Percentiles rank a stretch among this genome's conserved stretches.
Conservation (phyloP, 768 basidiomycete genomes). For the Termitomyces sp. region DNA sequence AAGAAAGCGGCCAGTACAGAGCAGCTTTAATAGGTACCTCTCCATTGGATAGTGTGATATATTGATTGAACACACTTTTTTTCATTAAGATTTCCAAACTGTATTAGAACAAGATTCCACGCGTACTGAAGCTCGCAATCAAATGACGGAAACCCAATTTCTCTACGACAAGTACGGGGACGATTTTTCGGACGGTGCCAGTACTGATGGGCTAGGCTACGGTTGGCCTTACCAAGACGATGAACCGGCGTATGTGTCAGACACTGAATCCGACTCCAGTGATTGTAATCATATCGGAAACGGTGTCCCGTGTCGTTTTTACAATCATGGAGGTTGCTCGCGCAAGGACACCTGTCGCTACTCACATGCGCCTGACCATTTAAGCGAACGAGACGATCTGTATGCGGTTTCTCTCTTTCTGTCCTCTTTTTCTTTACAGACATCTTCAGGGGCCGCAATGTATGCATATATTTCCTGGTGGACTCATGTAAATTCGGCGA, state of each 20-base stretch:
- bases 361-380: conserved; percentile 46
- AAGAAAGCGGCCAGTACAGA: conserved; percentile 16
- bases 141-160: conserved; percentile 8
- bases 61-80: not conserved
- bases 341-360: conserved; percentile 34
- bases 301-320: conserved; percentile 42
- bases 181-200: not conserved
- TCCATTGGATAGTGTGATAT: not conserved
- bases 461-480: conserved; percentile 32
- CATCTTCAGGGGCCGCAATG: conserved; percentile 20
- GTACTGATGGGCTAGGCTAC: conserved; percentile 1
- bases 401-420: conserved; percentile 17
- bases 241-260: conserved; percentile 20
- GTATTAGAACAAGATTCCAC: conserved; percentile 20
- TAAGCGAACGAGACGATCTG: conserved; percentile 46
- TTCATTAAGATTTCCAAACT: conserved; percentile 19
- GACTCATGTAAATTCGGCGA: conserved; percentile 29
- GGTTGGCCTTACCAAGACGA: conserved; percentile 20
- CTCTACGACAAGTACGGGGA: conserved; percentile 9
- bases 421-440: not conserved
- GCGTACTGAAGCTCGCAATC: conserved; percentile 12
- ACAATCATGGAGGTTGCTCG: conserved; percentile 43
- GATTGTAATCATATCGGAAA: conserved; percentile 46
- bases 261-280: conserved; percentile 42
- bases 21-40: conserved; percentile 23